A percentile compares a stretch with the other conserved stretches of the same genome.
Evolutionary conservation across 345 rosid species (phyloP).

Genomic region (Erodium maritimum): DNA sequence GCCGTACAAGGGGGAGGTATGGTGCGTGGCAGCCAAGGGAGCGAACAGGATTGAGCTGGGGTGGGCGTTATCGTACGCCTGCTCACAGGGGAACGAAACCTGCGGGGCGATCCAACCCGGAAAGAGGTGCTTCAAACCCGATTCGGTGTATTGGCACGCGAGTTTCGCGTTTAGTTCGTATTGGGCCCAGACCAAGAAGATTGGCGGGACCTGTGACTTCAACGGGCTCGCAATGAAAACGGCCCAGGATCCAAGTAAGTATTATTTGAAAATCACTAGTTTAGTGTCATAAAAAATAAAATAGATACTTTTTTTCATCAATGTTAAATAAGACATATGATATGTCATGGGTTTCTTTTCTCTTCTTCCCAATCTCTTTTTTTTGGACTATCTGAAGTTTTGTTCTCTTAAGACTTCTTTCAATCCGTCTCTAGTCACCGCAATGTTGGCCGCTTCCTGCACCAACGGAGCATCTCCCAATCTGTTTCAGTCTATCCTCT

Average conservation of each 20-base stretch:
- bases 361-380: no score
- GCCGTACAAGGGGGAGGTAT: constrained; percentile 58
- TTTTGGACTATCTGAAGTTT: no score
- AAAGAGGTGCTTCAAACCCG: constrained; percentile 40
- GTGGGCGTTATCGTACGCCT: constrained; percentile 62
- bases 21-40: constrained; percentile 66
- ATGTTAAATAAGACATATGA: no score
- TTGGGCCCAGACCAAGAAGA: constrained; percentile 57
- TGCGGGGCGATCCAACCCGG: constrained; percentile 63
- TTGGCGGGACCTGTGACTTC: constrained; percentile 64
- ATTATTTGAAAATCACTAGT: no score
- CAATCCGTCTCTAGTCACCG: no score
- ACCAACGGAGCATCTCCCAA: no score
- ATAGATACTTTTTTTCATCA: no score
- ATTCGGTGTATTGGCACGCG: constrained; percentile 46
- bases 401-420: no score
- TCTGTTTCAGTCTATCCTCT: no score
- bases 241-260: constrained; percentile 73
- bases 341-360: no score
- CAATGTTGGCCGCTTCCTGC: no score
- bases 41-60: constrained; percentile 45
- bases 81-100: constrained; percentile 81
- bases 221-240: constrained; percentile 67
- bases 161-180: constrained; percentile 80
- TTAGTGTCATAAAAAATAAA: background rate